Percentiles rank a stretch among this genome's conserved stretches.
phyloP scores from a whole-genome alignment of 495 filamentous ascomycete genomes.

The Articulospora tetracladia region DNA sequence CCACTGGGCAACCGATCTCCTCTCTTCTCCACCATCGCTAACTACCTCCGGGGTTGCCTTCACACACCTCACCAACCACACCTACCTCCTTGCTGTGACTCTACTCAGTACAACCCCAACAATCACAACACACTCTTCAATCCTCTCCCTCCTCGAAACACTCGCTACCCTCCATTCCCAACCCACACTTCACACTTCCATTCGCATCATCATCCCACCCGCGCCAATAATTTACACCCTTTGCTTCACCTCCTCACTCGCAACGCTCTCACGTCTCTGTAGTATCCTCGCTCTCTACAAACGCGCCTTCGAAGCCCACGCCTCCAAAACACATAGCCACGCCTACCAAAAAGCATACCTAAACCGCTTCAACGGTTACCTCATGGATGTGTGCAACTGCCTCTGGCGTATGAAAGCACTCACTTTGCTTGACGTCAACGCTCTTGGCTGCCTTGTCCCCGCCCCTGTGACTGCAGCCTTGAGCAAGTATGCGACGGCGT shows the following conservation, averaged over 20 bases:
- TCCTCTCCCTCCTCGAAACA: slow-evolving; percentile 68
- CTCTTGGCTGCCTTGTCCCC: slow-evolving; percentile 67
- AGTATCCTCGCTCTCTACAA: slow-evolving; percentile 68
- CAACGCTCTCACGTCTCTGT: slow-evolving; percentile 67
- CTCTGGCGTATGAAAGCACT: slow-evolving; percentile 79
- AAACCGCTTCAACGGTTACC: slow-evolving; percentile 74
- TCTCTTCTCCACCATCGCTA: slow-evolving; percentile 27
- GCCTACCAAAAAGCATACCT: slow-evolving; percentile 51
- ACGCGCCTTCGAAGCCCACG: slow-evolving; percentile 68
- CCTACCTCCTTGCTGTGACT: slow-evolving; percentile 59
- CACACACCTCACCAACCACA: slow-evolving; percentile 48
- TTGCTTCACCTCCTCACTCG: slow-evolving; percentile 57
- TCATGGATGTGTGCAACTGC: slow-evolving; percentile 88
- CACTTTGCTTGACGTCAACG: slow-evolving; percentile 61
- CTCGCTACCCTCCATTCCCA: slow-evolving; percentile 53
- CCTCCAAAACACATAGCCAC: slow-evolving; percentile 7
- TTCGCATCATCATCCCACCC: slow-evolving; percentile 64
- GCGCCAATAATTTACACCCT: slow-evolving; percentile 67
- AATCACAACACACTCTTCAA: slow-evolving; percentile 37
- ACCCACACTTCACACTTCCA: slow-evolving; percentile 39
- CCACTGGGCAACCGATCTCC: slow-evolving; percentile 56
- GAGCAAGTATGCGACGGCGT: slow-evolving; percentile 35
- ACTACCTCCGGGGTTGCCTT: slow-evolving; percentile 32
- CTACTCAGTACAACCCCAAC: slow-evolving; percentile 44
- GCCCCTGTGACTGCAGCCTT: slow-evolving; percentile 42